Conservation (phyloP, 1,139 yeast genomes). For the Scheffersomyces stambukii region DNA sequence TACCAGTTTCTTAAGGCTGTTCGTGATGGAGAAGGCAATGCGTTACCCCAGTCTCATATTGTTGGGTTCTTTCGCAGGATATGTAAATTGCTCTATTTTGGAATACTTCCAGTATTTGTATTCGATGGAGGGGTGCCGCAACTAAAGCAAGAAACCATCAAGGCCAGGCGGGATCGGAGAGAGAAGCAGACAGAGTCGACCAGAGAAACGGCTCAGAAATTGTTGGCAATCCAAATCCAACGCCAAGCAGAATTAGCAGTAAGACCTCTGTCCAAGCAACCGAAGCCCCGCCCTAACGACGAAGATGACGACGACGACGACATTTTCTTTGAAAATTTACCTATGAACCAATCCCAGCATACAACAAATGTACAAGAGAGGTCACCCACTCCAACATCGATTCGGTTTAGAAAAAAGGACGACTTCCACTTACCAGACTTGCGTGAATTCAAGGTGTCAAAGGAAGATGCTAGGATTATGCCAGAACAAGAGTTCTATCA, state of each 20-base stretch:
- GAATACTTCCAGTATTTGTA: conserved; percentile 89
- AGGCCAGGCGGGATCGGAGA: conserved; percentile 64
- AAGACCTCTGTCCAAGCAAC: conserved; percentile 1
- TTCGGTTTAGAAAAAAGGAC: conserved; percentile 46
- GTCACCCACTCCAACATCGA: conserved; percentile 8
- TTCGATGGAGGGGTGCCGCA: conserved; percentile 98
- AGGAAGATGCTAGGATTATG: conserved; percentile 66
- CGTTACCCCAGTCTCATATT: conserved; percentile 76
- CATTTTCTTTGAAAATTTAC: conserved; percentile 40
- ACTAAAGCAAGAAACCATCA: conserved; percentile 73
- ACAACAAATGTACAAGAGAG: conserved; percentile 1
- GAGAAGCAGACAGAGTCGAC: conserved; percentile 73
- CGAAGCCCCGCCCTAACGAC: conserved; percentile 4
- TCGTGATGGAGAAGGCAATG: conserved; percentile 79
- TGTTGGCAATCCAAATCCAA: conserved; percentile 78
- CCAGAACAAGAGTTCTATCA: conserved; percentile 69
- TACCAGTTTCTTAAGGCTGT: conserved; percentile 96
- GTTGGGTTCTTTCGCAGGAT: conserved; percentile 93
- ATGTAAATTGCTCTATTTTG: conserved; percentile 84
- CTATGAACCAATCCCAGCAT: conserved; percentile 14
- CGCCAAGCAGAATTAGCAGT: conserved; percentile 34
- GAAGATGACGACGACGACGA: conserved; percentile 14
- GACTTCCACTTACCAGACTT: conserved; percentile 84
- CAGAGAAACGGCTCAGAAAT: conserved; percentile 69
- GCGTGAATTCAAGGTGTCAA: conserved; percentile 30